These are phyloP conservation scores for Themeda triandra DNA, from an alignment of 176 grass and related monocot species.

Conservation along the genomic window DNA sequence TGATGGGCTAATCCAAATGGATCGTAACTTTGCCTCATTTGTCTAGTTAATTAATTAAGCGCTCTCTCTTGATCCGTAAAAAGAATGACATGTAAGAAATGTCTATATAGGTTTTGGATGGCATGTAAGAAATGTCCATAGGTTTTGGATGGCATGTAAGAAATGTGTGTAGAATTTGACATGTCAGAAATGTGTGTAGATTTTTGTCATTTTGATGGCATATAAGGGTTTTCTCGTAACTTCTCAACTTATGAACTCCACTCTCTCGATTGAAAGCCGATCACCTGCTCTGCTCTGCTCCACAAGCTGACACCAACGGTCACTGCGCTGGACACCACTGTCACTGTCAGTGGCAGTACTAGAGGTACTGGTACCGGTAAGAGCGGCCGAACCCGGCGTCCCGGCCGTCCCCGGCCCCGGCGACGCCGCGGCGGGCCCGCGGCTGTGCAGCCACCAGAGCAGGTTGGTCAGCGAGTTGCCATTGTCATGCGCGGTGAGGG, in stretches of 20 bases:
- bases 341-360: slow-evolving; percentile 64
- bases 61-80: no score
- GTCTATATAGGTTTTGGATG: no score
- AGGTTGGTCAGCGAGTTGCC: slow-evolving; percentile 83
- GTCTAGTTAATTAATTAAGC: no score
- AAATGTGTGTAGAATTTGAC: no score
- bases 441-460: slow-evolving; percentile 94
- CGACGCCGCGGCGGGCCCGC: slow-evolving; percentile 17
- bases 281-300: neutral
- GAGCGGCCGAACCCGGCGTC: neutral
- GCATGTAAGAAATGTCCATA: no score
- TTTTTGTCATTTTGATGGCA: neutral
- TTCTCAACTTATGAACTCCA: neutral
- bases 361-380: slow-evolving; percentile 49
- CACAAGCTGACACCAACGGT: neutral
- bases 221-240: neutral
- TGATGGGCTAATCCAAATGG: no score
- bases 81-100: no score
- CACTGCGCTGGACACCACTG: neutral
- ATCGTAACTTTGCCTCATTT: no score
- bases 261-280: neutral
- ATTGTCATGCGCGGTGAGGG: slow-evolving; percentile 49
- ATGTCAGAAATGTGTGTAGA: no score
- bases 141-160: neutral
- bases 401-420: neutral